A percentile compares a stretch with the other conserved stretches of the same genome.
Evolutionary conservation across 164 flowering plant species (phyloP).

Genomic region (Dillenia suffruticosa): DNA sequence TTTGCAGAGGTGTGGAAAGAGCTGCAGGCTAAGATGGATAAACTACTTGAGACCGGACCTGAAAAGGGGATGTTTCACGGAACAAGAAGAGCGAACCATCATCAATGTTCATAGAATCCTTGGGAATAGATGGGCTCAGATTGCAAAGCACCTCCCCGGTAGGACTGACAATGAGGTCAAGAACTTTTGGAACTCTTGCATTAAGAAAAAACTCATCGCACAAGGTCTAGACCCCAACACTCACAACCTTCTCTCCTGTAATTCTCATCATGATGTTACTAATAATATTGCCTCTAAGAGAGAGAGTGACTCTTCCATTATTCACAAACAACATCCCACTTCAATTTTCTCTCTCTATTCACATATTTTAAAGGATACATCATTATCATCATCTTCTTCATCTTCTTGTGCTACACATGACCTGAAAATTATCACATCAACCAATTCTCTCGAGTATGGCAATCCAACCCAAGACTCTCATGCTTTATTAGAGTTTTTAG

Average conservation of each 20-base stretch:
- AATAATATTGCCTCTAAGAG: too few species aligned
- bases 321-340: too few species aligned
- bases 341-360: too few species aligned
- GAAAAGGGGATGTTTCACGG: constrained; percentile 43
- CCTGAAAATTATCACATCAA: too few species aligned
- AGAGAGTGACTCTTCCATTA: too few species aligned
- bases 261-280: not conserved
- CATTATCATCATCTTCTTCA: too few species aligned
- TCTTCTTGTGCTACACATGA: too few species aligned
- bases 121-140: constrained; percentile 56
- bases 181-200: constrained; percentile 54
- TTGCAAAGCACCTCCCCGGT: constrained; percentile 32
- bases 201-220: constrained; percentile 51
- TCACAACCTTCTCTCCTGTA: constrained; percentile 32
- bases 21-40: too few species aligned
- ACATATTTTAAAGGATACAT: too few species aligned
- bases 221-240: constrained; percentile 48
- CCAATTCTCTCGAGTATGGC: too few species aligned
- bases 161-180: constrained; percentile 32
- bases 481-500: too few species aligned
- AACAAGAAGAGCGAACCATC: constrained; percentile 41
- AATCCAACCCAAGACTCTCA: too few species aligned
- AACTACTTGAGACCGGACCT: constrained; percentile 35
- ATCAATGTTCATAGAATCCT: constrained; percentile 44
- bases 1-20: constrained; percentile 21